Evolutionary conservation across 1,139 yeast species (phyloP), one percentile per base, ranked within the genome.

Genomic region (Scheffersomyces lignicola): DNA sequence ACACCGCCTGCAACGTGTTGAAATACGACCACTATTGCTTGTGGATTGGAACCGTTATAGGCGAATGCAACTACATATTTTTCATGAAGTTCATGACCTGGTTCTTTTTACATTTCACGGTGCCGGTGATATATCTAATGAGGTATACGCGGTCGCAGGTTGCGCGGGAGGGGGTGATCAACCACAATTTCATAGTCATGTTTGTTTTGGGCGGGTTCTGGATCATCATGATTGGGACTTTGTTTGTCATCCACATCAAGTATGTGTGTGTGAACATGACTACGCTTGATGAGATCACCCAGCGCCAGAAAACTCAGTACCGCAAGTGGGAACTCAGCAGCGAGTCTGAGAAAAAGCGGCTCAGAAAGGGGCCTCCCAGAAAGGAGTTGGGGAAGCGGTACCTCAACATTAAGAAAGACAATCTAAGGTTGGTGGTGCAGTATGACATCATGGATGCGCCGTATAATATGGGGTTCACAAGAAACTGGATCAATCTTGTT

Each of bases 21-120:
- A 63, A 72, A 38, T 76, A 78, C 51, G 92, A 83, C 51, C 92
- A 83, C 51, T 78, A 66, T 47, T 83, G 92, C 51, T 45, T 75
- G 3, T 81, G 82, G 78, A 54, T 83, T 3, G 88, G 88, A 0
- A 52, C 65, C 0, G 71, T 72, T 2, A 68, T 83, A 18, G 89
- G 87, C 0, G 66, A 69, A 38, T 48, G 54, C 28, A 83, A 83
- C 52, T 78, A 77, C 48, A 41, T 65, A 24, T 56, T 60, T 13
- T 83, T 83, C 43, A 36, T 77, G n/a, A 73, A 73, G 41, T 79
- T 71, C 45, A 49, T 70, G 27, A 32, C 62, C 6, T 62, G 64
- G 54, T 62, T 66, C 29, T 48, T 59, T 23, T 12, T 48, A 1
- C 58, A 59, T 36, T 69, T 71, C 42, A 60, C 44, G 20, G 54